phyloP scores from a whole-genome alignment of 2,329 filamentous ascomycete genomes.

The Microdochium paspali region DNA sequence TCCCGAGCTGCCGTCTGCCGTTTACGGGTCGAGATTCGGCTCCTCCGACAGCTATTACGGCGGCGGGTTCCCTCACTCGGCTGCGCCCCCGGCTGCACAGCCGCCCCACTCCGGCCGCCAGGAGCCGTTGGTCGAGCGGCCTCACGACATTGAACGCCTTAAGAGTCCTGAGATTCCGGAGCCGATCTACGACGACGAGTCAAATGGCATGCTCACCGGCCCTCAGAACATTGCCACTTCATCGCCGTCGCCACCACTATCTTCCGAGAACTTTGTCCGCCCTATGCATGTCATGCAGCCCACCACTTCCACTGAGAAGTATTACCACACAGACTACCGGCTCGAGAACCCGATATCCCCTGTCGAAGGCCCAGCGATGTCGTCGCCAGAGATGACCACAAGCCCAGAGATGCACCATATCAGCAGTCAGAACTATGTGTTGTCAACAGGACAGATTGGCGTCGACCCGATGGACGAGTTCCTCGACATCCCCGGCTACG shows the following conservation, averaged over 20 bases:
- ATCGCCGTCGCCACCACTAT: slow-evolving; percentile 18
- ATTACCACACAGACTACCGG: slow-evolving; percentile 20
- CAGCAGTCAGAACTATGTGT: neutral
- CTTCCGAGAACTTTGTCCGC: slow-evolving; percentile 17
- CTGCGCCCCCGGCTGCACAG: slow-evolving; percentile 1
- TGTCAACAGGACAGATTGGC: neutral
- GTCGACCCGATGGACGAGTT: neutral
- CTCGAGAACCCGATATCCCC: slow-evolving; percentile 21
- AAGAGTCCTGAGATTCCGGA: slow-evolving; percentile 23
- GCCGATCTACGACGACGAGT: slow-evolving; percentile 19
- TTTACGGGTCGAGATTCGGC: slow-evolving; percentile 1
- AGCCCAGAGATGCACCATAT: neutral
- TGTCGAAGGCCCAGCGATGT: slow-evolving; percentile 1
- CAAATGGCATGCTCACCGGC: slow-evolving; percentile 9
- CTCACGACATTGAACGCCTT: slow-evolving; percentile 15
- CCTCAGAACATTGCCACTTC: slow-evolving; percentile 11
- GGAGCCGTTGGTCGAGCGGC: slow-evolving; percentile 12
- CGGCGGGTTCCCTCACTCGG: neutral
- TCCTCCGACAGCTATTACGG: slow-evolving; percentile 7
- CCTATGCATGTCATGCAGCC: slow-evolving; percentile 22
- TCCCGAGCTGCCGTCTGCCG: slow-evolving; percentile 16
- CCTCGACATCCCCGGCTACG: slow-evolving; percentile 10
- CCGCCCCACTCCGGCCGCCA: slow-evolving; percentile 1
- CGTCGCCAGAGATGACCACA: neutral
- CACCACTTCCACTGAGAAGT: slow-evolving; percentile 19